Percentiles rank a stretch among this genome's conserved stretches.
phyloP scores from a whole-genome alignment of 176 grass and related monocot species.

The Poa pratensis region DNA sequence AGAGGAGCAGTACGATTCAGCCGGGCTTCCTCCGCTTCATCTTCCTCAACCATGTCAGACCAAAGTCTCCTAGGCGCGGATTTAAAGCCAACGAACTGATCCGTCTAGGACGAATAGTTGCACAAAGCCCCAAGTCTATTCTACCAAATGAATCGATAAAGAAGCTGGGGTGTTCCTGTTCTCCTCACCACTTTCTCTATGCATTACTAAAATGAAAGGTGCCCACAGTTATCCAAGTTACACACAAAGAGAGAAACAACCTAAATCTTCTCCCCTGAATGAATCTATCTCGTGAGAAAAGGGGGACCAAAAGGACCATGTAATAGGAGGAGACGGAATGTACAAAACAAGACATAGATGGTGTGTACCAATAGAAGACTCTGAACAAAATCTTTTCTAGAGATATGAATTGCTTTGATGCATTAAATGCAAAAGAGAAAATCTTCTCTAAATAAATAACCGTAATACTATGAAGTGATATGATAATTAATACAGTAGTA shows the following conservation, averaged over 20 bases:
- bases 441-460: neutral
- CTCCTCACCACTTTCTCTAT: too few species aligned
- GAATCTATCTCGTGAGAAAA: neutral
- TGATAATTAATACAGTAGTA: neutral
- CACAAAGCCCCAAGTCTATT: too few species aligned
- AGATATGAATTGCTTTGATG: neutral
- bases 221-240: slow-evolving; percentile 2
- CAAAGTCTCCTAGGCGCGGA: too few species aligned
- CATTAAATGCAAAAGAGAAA: neutral
- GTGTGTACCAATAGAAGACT: slow-evolving; percentile 30
- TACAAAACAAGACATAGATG: neutral
- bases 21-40: too few species aligned
- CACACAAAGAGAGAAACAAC: neutral
- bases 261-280: neutral
- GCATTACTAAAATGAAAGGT: neutral
- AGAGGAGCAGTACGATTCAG: too few species aligned
- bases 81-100: too few species aligned
- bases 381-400: slow-evolving; percentile 7
- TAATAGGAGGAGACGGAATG: neutral
- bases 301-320: slow-evolving; percentile 5
- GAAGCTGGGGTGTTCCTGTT: too few species aligned
- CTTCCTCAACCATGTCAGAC: too few species aligned
- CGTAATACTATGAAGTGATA: neutral
- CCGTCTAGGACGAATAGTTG: too few species aligned
- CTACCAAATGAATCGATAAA: too few species aligned